Conservation (phyloP, 345 rosid species). For the Eucalyptus tenuipes region DNA sequence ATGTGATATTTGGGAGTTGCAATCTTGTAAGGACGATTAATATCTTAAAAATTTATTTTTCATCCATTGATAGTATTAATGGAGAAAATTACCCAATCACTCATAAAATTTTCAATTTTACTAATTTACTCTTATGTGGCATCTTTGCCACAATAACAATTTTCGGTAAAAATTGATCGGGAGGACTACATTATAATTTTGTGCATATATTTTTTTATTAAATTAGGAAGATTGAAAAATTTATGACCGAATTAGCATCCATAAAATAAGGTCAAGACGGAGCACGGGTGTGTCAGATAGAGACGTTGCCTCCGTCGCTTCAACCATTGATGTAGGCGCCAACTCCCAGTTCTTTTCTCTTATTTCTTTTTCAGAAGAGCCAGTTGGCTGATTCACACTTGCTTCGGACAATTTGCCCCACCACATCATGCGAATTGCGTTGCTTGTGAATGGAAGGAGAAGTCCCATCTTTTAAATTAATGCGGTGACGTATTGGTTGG, state of each 20-base stretch:
- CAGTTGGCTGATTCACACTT: too few relatives aligned
- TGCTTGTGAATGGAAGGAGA: not conserved
- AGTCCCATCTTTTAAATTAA: not conserved
- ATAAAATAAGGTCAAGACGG: not conserved
- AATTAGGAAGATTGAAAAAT: not conserved
- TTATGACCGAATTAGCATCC: too few relatives aligned
- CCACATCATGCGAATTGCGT: not conserved
- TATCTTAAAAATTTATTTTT: not conserved
- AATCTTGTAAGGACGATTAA: not conserved
- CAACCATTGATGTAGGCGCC: too few relatives aligned
- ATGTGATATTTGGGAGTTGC: not conserved
- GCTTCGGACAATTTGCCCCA: not conserved
- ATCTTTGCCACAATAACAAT: accelerated
- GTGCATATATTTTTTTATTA: accelerated
- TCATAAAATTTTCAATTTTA: not conserved
- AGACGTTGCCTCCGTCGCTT: too few relatives aligned
- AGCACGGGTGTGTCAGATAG: too few relatives aligned
- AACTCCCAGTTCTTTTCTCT: too few relatives aligned
- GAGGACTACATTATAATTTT: not conserved
- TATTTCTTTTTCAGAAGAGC: too few relatives aligned
- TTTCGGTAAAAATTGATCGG: accelerated
- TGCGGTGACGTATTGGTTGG: not conserved
- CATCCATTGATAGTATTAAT: accelerated
- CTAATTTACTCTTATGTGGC: not conserved
- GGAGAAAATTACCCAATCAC: accelerated